Base-by-base conservation (phyloP, 2,329 filamentous ascomycete genomes). In the Stemphylium beticola region DNA sequence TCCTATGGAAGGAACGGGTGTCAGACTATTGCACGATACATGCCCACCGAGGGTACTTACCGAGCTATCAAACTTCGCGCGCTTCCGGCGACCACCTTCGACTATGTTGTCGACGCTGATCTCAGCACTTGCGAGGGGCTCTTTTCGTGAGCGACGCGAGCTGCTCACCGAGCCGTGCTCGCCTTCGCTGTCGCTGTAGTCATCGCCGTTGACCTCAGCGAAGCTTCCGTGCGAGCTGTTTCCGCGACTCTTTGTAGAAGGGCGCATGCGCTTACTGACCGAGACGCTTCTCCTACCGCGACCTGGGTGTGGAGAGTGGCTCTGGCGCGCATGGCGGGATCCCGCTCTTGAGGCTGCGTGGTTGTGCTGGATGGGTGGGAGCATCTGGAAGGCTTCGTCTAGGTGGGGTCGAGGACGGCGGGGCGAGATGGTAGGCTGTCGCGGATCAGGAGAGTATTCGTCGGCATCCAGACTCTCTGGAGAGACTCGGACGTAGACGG, bases 101-200 rank as follows among this genome's bases (percentile, higher is more conserved):
- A 99, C 90, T 76, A 99, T 98, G 74, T 99, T 99, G 67, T 97
- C 93, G 65, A 97, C 86, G 74, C 93, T 98, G 72, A 99, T 99
- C 67, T 99, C 95, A 14, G 95, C 96, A 74, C 92, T 97, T 43
- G 91, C 92, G 68, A 96, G 86, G 62, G 92, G 89, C 69, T 97
- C 93, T 62, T 82, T 87, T 76, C 91, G 92, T 66, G 84, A 85
- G 74, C 90, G 90, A 68, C 90, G 88, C 55, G 89, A 89, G 63
- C 84, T 84, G 14, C 82, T 81, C 44, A 89, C 83, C 50, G 91
- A 93, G 63, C 86, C 89, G 58, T 90, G 85, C 24, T 88, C 91
- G 57, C 87, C 89, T 63, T 96, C 92, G 65, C 90, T 93, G 75
- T 93, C 96, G 78, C 91, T 96, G 76, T 95, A 95, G 58, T 87